Percentiles rank a stretch among this genome's conserved stretches.
Evolutionary conservation across 495 filamentous ascomycete genomes (phyloP).

Genomic region (Penicillium lividum): DNA sequence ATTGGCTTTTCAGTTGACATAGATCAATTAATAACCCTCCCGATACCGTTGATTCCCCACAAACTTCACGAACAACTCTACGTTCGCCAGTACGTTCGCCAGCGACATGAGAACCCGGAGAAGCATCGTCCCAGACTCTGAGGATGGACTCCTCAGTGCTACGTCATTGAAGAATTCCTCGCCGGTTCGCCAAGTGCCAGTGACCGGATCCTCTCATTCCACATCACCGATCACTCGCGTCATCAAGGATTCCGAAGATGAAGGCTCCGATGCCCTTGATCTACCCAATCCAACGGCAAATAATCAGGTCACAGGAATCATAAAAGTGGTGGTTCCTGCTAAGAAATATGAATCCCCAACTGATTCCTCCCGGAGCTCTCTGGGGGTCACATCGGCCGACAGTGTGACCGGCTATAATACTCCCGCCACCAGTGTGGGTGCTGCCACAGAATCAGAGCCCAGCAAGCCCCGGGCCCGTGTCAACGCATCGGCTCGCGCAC

Average conservation of each 20-base stretch:
- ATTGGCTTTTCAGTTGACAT: background rate
- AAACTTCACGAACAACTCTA: background rate
- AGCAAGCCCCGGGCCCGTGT: conserved; percentile 33
- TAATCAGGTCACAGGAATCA: background rate
- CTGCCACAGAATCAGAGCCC: conserved; percentile 49
- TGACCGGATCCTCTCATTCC: conserved; percentile 27
- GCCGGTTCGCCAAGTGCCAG: conserved; percentile 22
- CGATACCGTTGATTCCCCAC: background rate
- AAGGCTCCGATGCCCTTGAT: conserved; percentile 16
- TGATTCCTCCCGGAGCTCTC: conserved; percentile 28
- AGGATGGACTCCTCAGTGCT: conserved; percentile 18
- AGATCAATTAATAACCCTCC: background rate
- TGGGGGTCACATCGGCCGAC: conserved; percentile 35
- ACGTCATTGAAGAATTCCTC: conserved; percentile 23
- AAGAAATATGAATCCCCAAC: conserved; percentile 27
- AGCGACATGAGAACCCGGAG: conserved; percentile 19
- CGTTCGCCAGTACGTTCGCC: background rate
- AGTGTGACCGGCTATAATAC: conserved; percentile 68
- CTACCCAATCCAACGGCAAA: conserved; percentile 1
- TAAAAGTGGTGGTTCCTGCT: conserved; percentile 45
- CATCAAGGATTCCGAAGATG: conserved; percentile 30
- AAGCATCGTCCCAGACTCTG: conserved; percentile 26
- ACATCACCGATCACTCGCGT: conserved; percentile 13
- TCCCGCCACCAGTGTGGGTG: conserved; percentile 72
- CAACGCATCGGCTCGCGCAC: conserved; percentile 43